Conservation (phyloP, 2,329 filamentous ascomycete species). For the Alternaria rosae region DNA sequence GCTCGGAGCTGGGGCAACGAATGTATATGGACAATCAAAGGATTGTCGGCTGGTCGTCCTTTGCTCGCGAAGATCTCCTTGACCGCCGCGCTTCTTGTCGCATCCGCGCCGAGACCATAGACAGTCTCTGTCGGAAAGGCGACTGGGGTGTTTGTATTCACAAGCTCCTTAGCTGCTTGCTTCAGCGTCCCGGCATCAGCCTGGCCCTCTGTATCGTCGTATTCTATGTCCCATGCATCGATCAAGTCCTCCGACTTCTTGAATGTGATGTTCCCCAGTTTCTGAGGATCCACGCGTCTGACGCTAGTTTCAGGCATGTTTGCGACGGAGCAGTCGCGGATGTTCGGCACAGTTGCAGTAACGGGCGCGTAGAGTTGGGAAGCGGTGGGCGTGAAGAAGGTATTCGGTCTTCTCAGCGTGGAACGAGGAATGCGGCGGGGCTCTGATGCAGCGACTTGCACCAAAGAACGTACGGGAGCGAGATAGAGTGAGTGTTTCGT, state of each 20-base stretch:
- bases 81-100: conserved; percentile 82
- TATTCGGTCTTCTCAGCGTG: conserved; percentile 32
- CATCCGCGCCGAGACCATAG: conserved; percentile 95
- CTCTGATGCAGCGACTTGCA: conserved; percentile 33
- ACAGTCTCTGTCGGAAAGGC: conserved; percentile 98
- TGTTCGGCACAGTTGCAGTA: neutral
- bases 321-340: conserved; percentile 3
- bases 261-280: conserved; percentile 49
- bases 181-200: conserved; percentile 62
- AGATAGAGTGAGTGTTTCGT: conserved; percentile 18
- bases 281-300: conserved; percentile 49
- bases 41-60: conserved; percentile 90
- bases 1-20: conserved; percentile 77
- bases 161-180: conserved; percentile 72
- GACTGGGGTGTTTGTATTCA: conserved; percentile 74
- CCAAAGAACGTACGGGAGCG: conserved; percentile 32
- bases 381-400: conserved; percentile 3
- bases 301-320: conserved; percentile 48
- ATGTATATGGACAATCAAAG: conserved; percentile 89
- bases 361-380: neutral
- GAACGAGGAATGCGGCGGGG: conserved; percentile 19
- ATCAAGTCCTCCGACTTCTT: conserved; percentile 43
- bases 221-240: conserved; percentile 46
- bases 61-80: conserved; percentile 93
- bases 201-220: conserved; percentile 38